Evolutionary conservation across 768 basidiomycete species (phyloP), one percentile per base, ranked within the genome.

Genomic region (Collybiopsis luxurians): DNA sequence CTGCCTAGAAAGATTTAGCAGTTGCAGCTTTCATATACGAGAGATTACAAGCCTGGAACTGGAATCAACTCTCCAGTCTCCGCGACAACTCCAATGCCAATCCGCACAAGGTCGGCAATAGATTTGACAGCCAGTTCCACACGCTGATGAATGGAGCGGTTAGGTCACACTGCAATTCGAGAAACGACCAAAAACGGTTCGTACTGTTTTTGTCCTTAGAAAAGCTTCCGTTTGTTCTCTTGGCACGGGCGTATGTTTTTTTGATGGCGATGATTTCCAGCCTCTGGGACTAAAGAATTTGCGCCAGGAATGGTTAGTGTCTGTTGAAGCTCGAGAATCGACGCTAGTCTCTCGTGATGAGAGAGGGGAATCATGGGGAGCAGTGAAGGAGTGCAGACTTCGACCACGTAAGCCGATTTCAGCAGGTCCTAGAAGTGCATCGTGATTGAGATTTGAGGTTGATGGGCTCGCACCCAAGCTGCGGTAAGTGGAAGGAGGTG

Each of bases 181-280:
- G 21, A 24, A 28, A 2, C 31, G 44, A 45, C 7, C 19, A 24
- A 17, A 19, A 44, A n/a, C 4, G 13, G 6, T 15, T 15, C 10
- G 24, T 46, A 55, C 54, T 5, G 30, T 46, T 26, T 46, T 46
- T n/a, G 54, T 55, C 13, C 34, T 31, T 28, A 44, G 21, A 55
- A 45, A 55, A 13, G 54, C 42, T n/a, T 55, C 54, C 13, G 54
- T 45, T n/a, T 55, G 54, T 43, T 55, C 54, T 28, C 26, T 34
- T 6, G 54, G 54, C 6, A 55, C 43, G n/a, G 52, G 42, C 15
- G 28, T 12, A 28, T 53, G 38, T 53, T 31, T 21, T 40, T 46
- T 55, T 28, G 26, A 31, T n/a, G 54, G 43, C 6, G 43, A 31
- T 6, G 21, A 21, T 15, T 31, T 17, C 54, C 54, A 55, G 19